Conservation (phyloP, 2,329 filamentous ascomycete species). For the Xylaria polymorpha region DNA sequence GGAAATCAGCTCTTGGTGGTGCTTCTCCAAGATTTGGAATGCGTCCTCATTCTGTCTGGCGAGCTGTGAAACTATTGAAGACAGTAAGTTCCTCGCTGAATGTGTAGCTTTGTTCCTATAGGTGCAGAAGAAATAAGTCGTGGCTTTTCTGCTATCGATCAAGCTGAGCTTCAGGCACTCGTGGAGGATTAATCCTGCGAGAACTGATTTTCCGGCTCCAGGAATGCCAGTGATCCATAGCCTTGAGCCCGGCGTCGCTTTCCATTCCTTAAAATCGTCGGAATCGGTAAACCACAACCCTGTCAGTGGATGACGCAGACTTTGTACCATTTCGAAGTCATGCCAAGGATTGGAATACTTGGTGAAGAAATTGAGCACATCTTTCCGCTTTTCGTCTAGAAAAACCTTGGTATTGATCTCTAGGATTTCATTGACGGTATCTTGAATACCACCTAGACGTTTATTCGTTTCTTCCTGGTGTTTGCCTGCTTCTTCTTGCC, state of each 20-base stretch:
- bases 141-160: constrained; percentile 2
- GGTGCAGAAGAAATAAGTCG: constrained; percentile 36
- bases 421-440: constrained; percentile 3
- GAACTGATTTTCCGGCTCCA: constrained; percentile 33
- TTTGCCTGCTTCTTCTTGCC: neutral
- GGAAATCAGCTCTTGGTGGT: constrained; percentile 25
- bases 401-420: constrained; percentile 8
- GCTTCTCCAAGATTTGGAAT: constrained; percentile 23
- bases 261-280: constrained; percentile 26
- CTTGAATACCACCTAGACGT: neutral
- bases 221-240: constrained; percentile 36
- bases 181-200: constrained; percentile 18
- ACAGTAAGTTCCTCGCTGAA: constrained; percentile 16
- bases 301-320: constrained; percentile 28
- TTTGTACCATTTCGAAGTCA: constrained; percentile 20
- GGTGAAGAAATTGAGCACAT: constrained; percentile 13
- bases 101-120: constrained; percentile 28
- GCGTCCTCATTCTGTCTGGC: constrained; percentile 30
- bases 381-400: constrained; percentile 37
- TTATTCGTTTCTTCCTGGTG: neutral
- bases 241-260: constrained; percentile 19
- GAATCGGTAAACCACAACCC: constrained; percentile 32
- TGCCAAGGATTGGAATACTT: constrained; percentile 2
- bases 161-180: constrained; percentile 23
- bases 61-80: constrained; percentile 27